Percentiles rank a stretch among this genome's conserved stretches.
Evolutionary conservation across 495 filamentous ascomycete genomes (phyloP).

Genomic region (Tuber borchii): DNA sequence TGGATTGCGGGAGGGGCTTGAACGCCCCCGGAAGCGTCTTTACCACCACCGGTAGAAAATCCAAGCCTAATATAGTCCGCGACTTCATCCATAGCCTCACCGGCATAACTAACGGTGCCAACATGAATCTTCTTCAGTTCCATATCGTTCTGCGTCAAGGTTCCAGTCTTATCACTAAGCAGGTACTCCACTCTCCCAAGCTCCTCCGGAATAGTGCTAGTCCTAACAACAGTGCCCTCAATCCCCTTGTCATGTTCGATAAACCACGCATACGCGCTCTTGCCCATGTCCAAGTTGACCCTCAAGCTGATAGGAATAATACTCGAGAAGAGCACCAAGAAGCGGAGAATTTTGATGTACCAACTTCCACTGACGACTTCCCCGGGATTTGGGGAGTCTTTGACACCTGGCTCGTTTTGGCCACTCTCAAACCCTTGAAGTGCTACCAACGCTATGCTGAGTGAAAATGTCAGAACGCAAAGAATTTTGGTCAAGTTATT

Average conservation of each 20-base stretch:
- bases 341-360: slow-evolving; percentile 94
- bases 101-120: slow-evolving; percentile 94
- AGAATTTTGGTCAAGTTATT: slow-evolving; percentile 97
- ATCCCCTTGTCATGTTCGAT: slow-evolving; percentile 90
- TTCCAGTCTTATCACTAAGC: slow-evolving; percentile 95
- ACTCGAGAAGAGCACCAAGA: slow-evolving; percentile 95
- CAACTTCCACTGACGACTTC: slow-evolving; percentile 46
- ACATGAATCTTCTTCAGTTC: slow-evolving; percentile 98
- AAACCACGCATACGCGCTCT: slow-evolving; percentile 89
- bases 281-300: slow-evolving; percentile 95
- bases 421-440: slow-evolving; percentile 70
- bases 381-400: slow-evolving; percentile 45
- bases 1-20: neutral
- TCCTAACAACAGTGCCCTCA: slow-evolving; percentile 83
- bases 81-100: slow-evolving; percentile 98
- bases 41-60: slow-evolving; percentile 52
- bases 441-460: slow-evolving; percentile 86
- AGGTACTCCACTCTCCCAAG: slow-evolving; percentile 93
- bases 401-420: slow-evolving; percentile 46
- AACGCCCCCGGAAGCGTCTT: slow-evolving; percentile 42
- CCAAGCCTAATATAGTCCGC: slow-evolving; percentile 73
- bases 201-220: slow-evolving; percentile 95
- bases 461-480: slow-evolving; percentile 73
- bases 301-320: slow-evolving; percentile 96
- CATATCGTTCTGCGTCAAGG: slow-evolving; percentile 97